These are phyloP conservation scores for Dipteronia sinensis DNA, from an alignment of 345 rosid species.

Conservation along the genomic window DNA sequence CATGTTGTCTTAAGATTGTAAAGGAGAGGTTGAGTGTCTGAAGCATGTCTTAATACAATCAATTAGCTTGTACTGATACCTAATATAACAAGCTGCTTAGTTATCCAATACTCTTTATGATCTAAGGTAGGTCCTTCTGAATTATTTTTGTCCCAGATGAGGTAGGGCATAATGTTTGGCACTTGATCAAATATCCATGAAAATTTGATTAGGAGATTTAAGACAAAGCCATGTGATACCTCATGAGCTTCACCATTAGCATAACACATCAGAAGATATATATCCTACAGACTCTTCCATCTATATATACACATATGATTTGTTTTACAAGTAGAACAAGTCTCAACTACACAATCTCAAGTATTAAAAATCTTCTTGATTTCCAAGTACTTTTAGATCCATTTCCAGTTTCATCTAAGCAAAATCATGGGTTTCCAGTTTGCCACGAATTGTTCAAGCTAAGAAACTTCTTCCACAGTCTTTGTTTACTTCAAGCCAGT, in stretches of 20 bases:
- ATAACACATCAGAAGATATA: slow-evolving; percentile 18
- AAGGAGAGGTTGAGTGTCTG: not conserved
- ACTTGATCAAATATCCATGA: not conserved
- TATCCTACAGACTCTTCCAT: not conserved
- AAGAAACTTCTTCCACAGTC: too few relatives aligned
- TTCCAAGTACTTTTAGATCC: not conserved
- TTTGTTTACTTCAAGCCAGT: too few relatives aligned
- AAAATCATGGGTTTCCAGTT: slow-evolving; percentile 15
- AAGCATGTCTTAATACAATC: not conserved
- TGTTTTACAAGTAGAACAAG: not conserved
- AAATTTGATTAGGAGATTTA: slow-evolving; percentile 11
- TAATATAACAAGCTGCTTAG: not conserved
- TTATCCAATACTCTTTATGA: not conserved
- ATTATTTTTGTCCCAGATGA: not conserved
- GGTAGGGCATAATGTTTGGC: not conserved
- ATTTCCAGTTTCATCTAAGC: not conserved
- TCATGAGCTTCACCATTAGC: not conserved
- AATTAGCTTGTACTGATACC: not conserved
- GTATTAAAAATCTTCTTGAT: not conserved
- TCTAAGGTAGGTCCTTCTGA: not conserved
- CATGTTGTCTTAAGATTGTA: not conserved
- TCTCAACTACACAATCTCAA: not conserved
- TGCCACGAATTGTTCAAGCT: too few relatives aligned
- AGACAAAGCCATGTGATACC: slow-evolving; percentile 35
- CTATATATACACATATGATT: slow-evolving; percentile 1